A percentile compares a stretch with the other conserved stretches of the same genome.
phyloP scores from a whole-genome alignment of 129 eudicot species.

The Helichrysum umbraculigerum region DNA sequence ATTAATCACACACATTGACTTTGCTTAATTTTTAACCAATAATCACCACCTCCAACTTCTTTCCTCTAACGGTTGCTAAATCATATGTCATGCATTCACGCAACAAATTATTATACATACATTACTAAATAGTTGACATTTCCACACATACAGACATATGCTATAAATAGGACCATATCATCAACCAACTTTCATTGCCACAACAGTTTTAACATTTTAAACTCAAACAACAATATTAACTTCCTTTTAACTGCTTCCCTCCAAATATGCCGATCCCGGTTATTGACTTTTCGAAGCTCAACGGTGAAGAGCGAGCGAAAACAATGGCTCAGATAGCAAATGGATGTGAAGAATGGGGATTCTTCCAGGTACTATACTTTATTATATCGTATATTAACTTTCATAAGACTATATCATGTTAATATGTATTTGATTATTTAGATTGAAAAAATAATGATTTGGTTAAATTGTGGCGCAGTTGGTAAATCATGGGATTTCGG shows the following conservation, averaged over 20 bases:
- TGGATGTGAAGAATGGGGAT: constrained; percentile 92
- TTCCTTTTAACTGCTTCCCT: neutral
- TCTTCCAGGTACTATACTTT: constrained; percentile 58
- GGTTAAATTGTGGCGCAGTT: constrained; percentile 31
- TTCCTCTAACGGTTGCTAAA: constrained; percentile 37
- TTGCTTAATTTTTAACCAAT: constrained; percentile 16
- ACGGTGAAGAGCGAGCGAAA: constrained; percentile 60
- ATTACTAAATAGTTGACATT: constrained; percentile 42
- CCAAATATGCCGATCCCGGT: constrained; percentile 77
- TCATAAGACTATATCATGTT: neutral
- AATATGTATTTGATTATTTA: neutral
- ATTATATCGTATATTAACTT: neutral
- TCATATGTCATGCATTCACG: constrained; percentile 15
- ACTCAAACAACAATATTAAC: neutral
- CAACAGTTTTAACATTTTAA: constrained; percentile 13
- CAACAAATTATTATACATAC: constrained; percentile 25
- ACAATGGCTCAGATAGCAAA: constrained; percentile 65
- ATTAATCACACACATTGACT: constrained; percentile 38
- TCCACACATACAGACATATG: constrained; percentile 17
- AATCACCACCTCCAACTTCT: constrained; percentile 39
- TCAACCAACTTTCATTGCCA: constrained; percentile 23
- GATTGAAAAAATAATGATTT: neutral
- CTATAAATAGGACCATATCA: constrained; percentile 46
- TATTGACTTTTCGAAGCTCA: constrained; percentile 79
- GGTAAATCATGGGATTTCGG: constrained; percentile 66